A percentile compares a stretch with the other conserved stretches of the same genome.
phyloP scores from a whole-genome alignment of 106 monocot species.

The Platanthera zijinensis region DNA sequence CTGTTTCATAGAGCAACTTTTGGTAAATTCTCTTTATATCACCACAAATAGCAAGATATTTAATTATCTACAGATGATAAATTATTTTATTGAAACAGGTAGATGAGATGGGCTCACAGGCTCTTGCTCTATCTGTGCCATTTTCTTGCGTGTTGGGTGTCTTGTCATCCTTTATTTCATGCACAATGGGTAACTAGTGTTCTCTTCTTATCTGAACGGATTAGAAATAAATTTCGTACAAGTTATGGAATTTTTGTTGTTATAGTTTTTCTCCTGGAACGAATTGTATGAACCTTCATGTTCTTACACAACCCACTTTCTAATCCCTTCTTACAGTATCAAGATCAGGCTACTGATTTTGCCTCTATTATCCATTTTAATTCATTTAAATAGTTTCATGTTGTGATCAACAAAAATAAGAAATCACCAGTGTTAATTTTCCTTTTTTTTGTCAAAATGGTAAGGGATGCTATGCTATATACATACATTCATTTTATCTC shows the following conservation, averaged over 20 bases:
- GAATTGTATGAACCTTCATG: neutral
- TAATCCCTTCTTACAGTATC: too few species aligned
- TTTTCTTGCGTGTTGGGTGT: constrained; percentile 93
- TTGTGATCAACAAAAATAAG: neutral
- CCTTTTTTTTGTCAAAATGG: too few species aligned
- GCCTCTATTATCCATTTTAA: neutral
- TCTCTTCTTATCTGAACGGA: neutral
- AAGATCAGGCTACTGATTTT: too few species aligned
- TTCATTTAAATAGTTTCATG: neutral
- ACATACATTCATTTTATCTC: too few species aligned
- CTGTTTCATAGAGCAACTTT: constrained; percentile 98
- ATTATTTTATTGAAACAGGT: constrained; percentile 43
- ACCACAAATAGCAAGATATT: neutral
- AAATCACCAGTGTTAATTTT: neutral
- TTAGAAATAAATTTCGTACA: neutral
- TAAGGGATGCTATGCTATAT: too few species aligned
- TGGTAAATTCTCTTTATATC: constrained; percentile 36
- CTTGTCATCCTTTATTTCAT: constrained; percentile 84
- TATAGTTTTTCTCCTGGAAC: neutral
- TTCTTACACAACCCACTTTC: too few species aligned
- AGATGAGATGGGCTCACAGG: constrained; percentile 42
- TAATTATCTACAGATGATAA: constrained; percentile 1
- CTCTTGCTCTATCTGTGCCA: constrained; percentile 89
- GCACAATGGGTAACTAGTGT: constrained; percentile 71
- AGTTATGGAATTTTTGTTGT: neutral